Percentiles rank a stretch among this genome's conserved stretches.
Evolutionary conservation across 1,284 basidiomycete species (phyloP).

Genomic region (Tylopilus orsonianus): DNA sequence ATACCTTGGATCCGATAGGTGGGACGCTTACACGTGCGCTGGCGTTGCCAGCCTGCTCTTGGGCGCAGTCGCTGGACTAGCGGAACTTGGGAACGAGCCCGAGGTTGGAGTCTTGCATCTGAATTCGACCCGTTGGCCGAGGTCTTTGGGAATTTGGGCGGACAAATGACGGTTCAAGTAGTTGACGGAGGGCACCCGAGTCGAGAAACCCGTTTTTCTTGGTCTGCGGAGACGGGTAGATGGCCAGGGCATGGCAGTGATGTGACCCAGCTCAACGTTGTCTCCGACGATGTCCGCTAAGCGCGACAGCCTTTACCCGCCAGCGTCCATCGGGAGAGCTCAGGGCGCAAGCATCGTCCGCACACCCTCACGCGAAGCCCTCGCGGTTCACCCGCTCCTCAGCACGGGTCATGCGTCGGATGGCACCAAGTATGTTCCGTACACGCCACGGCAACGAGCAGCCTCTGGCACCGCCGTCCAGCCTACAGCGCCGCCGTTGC

Average conservation of each 20-base stretch:
- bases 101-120: too few species aligned
- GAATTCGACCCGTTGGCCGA: too few species aligned
- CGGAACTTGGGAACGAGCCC: too few species aligned
- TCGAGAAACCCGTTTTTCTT: not conserved
- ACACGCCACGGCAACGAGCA: conserved; percentile 55
- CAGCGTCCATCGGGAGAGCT: conserved; percentile 53
- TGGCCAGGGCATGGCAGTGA: not conserved
- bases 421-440: conserved; percentile 48
- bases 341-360: conserved; percentile 45
- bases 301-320: conserved; percentile 44
- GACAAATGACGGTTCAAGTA: too few species aligned
- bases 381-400: conserved; percentile 63
- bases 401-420: conserved; percentile 31
- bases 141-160: too few species aligned
- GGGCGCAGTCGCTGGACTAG: too few species aligned
- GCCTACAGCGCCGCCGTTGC: not conserved
- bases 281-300: conserved; percentile 24
- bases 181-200: too few species aligned
- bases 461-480: conserved; percentile 37
- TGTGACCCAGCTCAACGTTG: too few species aligned
- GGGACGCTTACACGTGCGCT: too few species aligned
- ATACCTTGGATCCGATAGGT: too few species aligned
- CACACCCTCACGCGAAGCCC: conserved; percentile 52
- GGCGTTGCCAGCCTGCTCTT: too few species aligned
- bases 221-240: conserved; percentile 6